These are phyloP conservation scores for Neonectria punicea DNA, from an alignment of 2,329 filamentous ascomycete species.

Conservation along the genomic window DNA sequence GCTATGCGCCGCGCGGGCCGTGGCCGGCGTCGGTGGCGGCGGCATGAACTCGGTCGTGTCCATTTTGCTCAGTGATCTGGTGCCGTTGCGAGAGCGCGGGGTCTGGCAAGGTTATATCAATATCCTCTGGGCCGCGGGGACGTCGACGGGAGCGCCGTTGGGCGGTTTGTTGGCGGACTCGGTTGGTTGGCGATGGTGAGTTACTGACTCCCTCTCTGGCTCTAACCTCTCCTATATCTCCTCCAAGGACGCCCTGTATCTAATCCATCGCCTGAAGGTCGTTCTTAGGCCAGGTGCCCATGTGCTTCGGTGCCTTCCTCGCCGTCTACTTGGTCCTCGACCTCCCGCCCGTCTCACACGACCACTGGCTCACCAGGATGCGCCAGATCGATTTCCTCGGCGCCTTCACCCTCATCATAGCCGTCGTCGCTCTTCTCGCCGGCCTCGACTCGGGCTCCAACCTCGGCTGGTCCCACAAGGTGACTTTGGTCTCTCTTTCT, in stretches of 20 bases:
- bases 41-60: slow-evolving; percentile 77
- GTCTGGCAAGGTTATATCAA: slow-evolving; percentile 80
- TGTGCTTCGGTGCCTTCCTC: slow-evolving; percentile 73
- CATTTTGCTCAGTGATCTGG: slow-evolving; percentile 74
- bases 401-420: slow-evolving; percentile 71
- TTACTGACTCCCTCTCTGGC: neutral
- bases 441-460: slow-evolving; percentile 81
- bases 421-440: slow-evolving; percentile 73
- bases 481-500: slow-evolving; percentile 68
- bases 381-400: slow-evolving; percentile 78
- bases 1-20: slow-evolving; percentile 69
- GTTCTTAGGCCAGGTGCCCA: slow-evolving; percentile 76
- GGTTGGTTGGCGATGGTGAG: slow-evolving; percentile 79
- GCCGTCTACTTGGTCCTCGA: slow-evolving; percentile 72
- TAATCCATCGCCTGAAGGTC: slow-evolving; percentile 58
- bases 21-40: slow-evolving; percentile 70
- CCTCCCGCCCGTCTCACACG: slow-evolving; percentile 68
- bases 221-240: neutral
- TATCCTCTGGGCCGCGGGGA: slow-evolving; percentile 75
- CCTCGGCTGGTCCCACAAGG: slow-evolving; percentile 69
- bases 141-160: slow-evolving; percentile 74
- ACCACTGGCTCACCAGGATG: slow-evolving; percentile 74
- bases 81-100: slow-evolving; percentile 75
- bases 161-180: slow-evolving; percentile 78
- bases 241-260: neutral